These are phyloP conservation scores for Suillus tomentosus DNA, from an alignment of 768 basidiomycete genomes.

Conservation along the genomic window DNA sequence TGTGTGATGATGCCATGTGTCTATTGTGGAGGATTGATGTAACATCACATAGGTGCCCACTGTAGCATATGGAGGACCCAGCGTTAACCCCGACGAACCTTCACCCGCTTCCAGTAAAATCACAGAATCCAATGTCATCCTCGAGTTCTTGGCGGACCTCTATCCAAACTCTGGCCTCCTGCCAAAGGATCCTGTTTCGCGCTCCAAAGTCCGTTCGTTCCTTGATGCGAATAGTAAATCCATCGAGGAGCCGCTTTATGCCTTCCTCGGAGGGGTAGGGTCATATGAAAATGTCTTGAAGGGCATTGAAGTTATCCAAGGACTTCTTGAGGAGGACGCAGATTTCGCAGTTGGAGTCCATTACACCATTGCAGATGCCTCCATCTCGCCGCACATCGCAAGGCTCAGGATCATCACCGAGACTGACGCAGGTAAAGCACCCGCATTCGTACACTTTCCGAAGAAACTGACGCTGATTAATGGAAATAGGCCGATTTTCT, in stretches of 20 bases:
- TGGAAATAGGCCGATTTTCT: constrained; percentile 49
- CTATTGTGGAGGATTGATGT: background rate
- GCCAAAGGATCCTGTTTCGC: constrained; percentile 52
- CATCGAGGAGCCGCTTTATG: constrained; percentile 15
- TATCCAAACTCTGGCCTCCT: constrained; percentile 46
- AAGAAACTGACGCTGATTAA: background rate
- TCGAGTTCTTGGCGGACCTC: constrained; percentile 65
- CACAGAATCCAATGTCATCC: constrained; percentile 60
- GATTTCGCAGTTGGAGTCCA: constrained; percentile 39
- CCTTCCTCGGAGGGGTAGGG: constrained; percentile 37
- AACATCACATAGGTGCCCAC: constrained; percentile 48
- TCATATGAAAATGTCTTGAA: constrained; percentile 39
- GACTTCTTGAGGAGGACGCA: constrained; percentile 47
- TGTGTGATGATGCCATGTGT: background rate
- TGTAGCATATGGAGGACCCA: constrained; percentile 58
- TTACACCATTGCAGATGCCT: constrained; percentile 63
- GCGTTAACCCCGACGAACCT: constrained; percentile 50
- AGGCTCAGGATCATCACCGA: constrained; percentile 42
- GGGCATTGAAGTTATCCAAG: constrained; percentile 49
- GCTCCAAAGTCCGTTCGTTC: constrained; percentile 61
- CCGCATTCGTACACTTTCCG: background rate
- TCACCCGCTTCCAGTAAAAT: constrained; percentile 56
- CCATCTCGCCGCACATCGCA: constrained; percentile 56
- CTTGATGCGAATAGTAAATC: constrained; percentile 49
- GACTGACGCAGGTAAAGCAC: constrained; percentile 37